Base-by-base conservation (phyloP, 202 grass and related monocot genomes). In the Hordeum pubiflorum region DNA sequence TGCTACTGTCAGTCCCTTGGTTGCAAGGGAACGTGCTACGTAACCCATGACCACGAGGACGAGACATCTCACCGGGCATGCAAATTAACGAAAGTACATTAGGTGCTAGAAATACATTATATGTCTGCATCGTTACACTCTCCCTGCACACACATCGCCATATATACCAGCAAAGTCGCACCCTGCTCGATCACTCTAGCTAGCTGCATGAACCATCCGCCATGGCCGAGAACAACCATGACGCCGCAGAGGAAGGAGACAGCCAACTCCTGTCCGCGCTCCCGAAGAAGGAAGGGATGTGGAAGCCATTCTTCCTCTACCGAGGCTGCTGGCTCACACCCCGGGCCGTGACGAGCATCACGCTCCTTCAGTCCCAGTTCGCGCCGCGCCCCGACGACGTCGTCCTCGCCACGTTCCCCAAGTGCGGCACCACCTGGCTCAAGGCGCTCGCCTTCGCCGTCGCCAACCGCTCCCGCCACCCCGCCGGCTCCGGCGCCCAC, bases 391-490 rank as follows among this genome's bases (percentile, higher is more conserved):
- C 14, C 0, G 75, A 80, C 69, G 86, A 88, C 37, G 2, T 88
- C 14, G 13, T 89, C 78, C 81, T 89, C 48, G 75, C 37, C 18
- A 88, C 68, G 0, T 68, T 10, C 31, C 76, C 77, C 21, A 81
- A 89, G 60, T 75, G 39, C 50, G 77, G 86, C 64, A 83, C 65
- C 29, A 87, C 85, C 23, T 87, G 85, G 63, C 85, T 83, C 0
- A 85, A 89, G 76, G 82, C 82, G 10, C 65, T 89, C 13, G 40
- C 83, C 63, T 89, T 89, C 60, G 7, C 61, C 2, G 0, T 83
- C 60, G 3, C 4, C 40, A 76, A 69, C 70, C 84, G 68, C 32
- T 58, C 78, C 27, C 7, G 3, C 7, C 15, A 76, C 11, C 0
- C 22, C 0, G 3, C 2, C 4, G 10, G 6, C 67, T 8, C 5